phyloP scores from a whole-genome alignment of 2,329 filamentous ascomycete genomes.

The Fusarium pseudograminearum region DNA sequence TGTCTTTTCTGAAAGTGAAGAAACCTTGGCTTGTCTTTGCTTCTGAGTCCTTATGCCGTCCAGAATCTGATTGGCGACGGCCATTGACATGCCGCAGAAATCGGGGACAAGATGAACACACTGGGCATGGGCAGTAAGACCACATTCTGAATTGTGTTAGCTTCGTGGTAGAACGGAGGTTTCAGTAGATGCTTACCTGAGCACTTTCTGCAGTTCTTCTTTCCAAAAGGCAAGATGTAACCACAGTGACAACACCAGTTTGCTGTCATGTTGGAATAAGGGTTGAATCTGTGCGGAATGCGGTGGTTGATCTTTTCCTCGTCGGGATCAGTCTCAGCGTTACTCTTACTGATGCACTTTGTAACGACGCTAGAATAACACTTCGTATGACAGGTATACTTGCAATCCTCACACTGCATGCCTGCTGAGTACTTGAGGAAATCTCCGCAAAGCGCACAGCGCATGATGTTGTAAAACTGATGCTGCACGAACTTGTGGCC shows the following conservation, averaged over 20 bases:
- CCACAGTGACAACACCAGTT: constrained; percentile 99
- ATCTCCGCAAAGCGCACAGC: constrained; percentile 95
- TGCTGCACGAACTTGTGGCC: constrained; percentile 99
- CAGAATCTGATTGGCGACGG: constrained; percentile 92
- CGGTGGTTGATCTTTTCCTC: constrained; percentile 99
- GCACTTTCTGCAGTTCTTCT: constrained; percentile 95
- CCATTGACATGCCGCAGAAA: constrained; percentile 99
- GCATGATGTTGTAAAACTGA: constrained; percentile 99
- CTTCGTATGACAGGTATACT: constrained; percentile 98
- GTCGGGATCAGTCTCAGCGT: constrained; percentile 97
- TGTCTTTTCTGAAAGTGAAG: constrained; percentile 73
- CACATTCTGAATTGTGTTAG: constrained; percentile 74
- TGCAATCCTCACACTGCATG: constrained; percentile 99
- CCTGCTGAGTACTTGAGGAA: constrained; percentile 98
- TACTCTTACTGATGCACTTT: constrained; percentile 99
- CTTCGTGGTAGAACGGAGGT: constrained; percentile 44
- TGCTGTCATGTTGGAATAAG: constrained; percentile 97
- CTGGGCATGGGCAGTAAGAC: constrained; percentile 87
- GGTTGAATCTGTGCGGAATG: constrained; percentile 95
- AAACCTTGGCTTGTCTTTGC: constrained; percentile 69
- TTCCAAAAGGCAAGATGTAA: constrained; percentile 93
- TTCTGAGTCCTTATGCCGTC: constrained; percentile 87
- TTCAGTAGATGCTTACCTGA: constrained; percentile 67
- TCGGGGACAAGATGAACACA: constrained; percentile 97
- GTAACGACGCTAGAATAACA: constrained; percentile 97